These are phyloP conservation scores for Ophiostoma himal-ulmi DNA, from an alignment of 2,329 filamentous ascomycete species.

Conservation along the genomic window DNA sequence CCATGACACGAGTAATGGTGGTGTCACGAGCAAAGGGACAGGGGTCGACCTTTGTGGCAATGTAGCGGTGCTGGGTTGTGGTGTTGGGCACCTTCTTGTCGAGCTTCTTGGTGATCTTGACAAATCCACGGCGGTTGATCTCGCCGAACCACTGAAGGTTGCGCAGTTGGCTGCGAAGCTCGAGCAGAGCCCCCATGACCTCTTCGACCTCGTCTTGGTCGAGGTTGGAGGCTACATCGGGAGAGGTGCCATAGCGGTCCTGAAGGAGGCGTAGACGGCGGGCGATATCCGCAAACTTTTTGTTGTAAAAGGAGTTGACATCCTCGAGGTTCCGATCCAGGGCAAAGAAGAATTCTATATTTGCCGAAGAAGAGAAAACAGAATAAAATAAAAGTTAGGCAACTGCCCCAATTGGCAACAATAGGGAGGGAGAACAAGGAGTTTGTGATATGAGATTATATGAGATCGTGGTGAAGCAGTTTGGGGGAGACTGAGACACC, in stretches of 20 bases:
- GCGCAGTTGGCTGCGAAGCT: slow-evolving; percentile 77
- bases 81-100: slow-evolving; percentile 85
- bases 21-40: slow-evolving; percentile 76
- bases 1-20: slow-evolving; percentile 44
- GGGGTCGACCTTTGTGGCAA: slow-evolving; percentile 85
- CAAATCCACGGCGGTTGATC: slow-evolving; percentile 88
- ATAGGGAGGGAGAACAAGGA: slow-evolving; percentile 5
- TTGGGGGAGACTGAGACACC: neutral
- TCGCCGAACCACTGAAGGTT: slow-evolving; percentile 98
- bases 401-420: slow-evolving; percentile 28
- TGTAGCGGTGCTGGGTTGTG: slow-evolving; percentile 75
- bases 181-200: slow-evolving; percentile 80
- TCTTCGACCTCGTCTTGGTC: slow-evolving; percentile 89
- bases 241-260: slow-evolving; percentile 74
- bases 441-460: neutral
- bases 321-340: slow-evolving; percentile 96
- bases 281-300: slow-evolving; percentile 79
- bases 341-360: slow-evolving; percentile 87
- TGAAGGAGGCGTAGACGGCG: slow-evolving; percentile 80
- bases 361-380: slow-evolving; percentile 19
- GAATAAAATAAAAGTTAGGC: slow-evolving; percentile 34
- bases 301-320: slow-evolving; percentile 95
- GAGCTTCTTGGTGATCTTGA: slow-evolving; percentile 98
- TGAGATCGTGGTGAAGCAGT: neutral
- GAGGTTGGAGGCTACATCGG: slow-evolving; percentile 63